phyloP scores from a whole-genome alignment of 2,329 filamentous ascomycete genomes.

The Emmonsiellopsis sp. region DNA sequence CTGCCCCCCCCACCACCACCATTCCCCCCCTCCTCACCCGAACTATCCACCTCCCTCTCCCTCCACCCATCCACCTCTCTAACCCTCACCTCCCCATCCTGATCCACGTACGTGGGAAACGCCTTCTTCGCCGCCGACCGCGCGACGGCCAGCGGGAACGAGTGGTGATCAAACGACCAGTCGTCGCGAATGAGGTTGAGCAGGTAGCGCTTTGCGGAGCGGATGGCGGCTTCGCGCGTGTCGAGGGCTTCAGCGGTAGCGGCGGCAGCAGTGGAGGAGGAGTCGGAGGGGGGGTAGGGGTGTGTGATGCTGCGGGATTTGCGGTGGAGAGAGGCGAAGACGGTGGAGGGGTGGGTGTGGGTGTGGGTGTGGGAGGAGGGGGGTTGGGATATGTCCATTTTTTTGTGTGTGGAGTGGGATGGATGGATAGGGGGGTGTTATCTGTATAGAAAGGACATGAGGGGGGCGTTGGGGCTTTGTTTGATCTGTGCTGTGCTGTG shows the following conservation, averaged over 20 bases:
- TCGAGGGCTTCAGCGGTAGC: slow-evolving; percentile 13
- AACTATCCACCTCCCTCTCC: slow-evolving; percentile 12
- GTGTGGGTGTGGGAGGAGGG: background rate
- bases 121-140: slow-evolving; percentile 2
- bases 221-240: slow-evolving; percentile 30
- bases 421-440: background rate
- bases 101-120: background rate
- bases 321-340: slow-evolving; percentile 15
- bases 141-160: background rate
- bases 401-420: background rate
- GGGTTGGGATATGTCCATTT: background rate
- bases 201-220: slow-evolving; percentile 33
- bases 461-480: too few species aligned
- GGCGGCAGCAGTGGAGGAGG: slow-evolving; percentile 5
- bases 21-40: slow-evolving; percentile 9
- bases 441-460: background rate
- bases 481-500: too few species aligned
- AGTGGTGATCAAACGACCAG: slow-evolving; percentile 28
- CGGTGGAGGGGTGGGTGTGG: slow-evolving; percentile 7
- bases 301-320: slow-evolving; percentile 11
- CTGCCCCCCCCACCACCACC: background rate
- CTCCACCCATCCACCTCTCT: slow-evolving; percentile 12
- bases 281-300: slow-evolving; percentile 5
- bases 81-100: background rate
- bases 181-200: slow-evolving; percentile 33